phyloP scores from a whole-genome alignment of 169 alveolate species.

The Besnoitia besnoiti region DNA sequence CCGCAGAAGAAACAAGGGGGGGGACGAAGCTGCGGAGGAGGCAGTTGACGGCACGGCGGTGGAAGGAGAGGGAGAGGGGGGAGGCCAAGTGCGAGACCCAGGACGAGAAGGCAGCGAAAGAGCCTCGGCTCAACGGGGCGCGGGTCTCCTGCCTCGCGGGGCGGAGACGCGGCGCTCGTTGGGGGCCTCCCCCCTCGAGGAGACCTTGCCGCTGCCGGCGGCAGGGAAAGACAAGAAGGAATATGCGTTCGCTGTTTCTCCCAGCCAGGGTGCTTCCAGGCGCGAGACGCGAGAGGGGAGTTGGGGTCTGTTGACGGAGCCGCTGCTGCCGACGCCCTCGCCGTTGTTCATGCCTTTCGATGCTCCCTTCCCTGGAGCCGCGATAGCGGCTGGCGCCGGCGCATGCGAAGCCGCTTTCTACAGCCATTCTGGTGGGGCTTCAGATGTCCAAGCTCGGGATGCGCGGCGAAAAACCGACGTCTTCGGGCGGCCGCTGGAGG shows the following conservation, averaged over 20 bases:
- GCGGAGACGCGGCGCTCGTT: too few species aligned
- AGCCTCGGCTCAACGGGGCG: too few species aligned
- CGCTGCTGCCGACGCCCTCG: slow-evolving; percentile 1
- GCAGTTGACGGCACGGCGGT: not conserved
- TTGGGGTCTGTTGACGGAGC: not conserved
- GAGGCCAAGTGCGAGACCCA: too few species aligned
- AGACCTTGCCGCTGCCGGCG: not conserved
- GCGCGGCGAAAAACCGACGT: too few species aligned
- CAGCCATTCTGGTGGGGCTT: too few species aligned
- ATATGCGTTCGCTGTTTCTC: not conserved
- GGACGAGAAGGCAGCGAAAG: too few species aligned
- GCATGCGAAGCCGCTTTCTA: too few species aligned
- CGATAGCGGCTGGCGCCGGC: too few species aligned
- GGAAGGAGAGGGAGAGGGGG: not conserved
- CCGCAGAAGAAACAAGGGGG: not conserved
- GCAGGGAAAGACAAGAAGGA: not conserved
- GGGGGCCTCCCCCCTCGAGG: not conserved
- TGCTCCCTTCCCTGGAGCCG: not conserved
- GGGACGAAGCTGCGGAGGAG: not conserved
- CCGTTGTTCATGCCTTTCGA: slow-evolving; percentile 1
- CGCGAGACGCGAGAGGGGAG: not conserved
- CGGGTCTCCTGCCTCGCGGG: too few species aligned
- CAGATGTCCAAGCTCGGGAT: too few species aligned
- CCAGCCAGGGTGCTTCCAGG: not conserved
- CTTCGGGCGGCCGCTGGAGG: too few species aligned